These are phyloP conservation scores for Phaeosphaeriaceae sp. DNA, from an alignment of 2,329 filamentous ascomycete genomes.

Conservation along the genomic window DNA sequence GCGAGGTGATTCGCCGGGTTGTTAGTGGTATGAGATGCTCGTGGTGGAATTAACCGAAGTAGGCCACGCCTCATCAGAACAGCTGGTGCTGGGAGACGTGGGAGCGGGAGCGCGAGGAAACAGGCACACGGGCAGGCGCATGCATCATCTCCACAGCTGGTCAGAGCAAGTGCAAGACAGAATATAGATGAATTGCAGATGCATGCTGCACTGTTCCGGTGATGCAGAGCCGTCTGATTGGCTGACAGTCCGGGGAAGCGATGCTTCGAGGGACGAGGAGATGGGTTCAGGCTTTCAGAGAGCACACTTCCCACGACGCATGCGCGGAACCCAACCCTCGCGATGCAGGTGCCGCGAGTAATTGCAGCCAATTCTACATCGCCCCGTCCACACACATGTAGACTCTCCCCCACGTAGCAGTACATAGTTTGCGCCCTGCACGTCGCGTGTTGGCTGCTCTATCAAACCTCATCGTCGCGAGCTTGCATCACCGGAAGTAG, in stretches of 20 bases:
- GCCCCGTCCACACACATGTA: neutral
- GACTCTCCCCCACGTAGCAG: neutral
- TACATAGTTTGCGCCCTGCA: neutral
- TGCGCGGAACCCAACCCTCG: slow-evolving; percentile 6
- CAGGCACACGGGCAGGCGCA: neutral
- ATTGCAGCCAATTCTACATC: neutral
- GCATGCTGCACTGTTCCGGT: slow-evolving; percentile 17
- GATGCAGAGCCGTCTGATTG: neutral
- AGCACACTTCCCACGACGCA: slow-evolving; percentile 7
- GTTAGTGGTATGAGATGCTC: neutral
- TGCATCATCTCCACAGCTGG: neutral
- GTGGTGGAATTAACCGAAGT: slow-evolving; percentile 23
- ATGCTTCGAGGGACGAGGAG: slow-evolving; percentile 18
- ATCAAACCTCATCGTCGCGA: slow-evolving; percentile 30
- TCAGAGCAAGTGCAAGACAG: neutral
- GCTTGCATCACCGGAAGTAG: slow-evolving; percentile 21
- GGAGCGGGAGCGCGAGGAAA: slow-evolving; percentile 8
- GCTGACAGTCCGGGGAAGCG: neutral
- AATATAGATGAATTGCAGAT: slow-evolving; percentile 7
- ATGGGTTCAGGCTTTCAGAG: slow-evolving; percentile 21
- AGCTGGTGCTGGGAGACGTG: slow-evolving; percentile 3
- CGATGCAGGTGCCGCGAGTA: slow-evolving; percentile 13
- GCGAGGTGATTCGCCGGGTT: neutral
- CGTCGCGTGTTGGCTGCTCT: slow-evolving; percentile 5
- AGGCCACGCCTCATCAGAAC: slow-evolving; percentile 19